phyloP scores from a whole-genome alignment of 345 rosid genomes.

The Linum lewisii region DNA sequence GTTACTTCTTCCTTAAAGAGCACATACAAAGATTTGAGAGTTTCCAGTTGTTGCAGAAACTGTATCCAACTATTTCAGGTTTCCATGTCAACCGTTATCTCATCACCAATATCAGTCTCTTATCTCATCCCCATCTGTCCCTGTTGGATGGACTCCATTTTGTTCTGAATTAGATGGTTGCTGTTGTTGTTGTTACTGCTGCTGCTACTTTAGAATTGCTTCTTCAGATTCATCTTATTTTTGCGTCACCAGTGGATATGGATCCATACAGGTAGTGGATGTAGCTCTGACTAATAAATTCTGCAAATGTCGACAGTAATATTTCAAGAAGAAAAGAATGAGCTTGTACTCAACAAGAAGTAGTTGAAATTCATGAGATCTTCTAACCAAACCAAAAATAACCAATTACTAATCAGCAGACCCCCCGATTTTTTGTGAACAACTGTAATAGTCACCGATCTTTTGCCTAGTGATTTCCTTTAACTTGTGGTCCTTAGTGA shows the following conservation, averaged over 20 bases:
- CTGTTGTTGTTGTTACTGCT: too few relatives aligned
- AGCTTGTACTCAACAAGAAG: neutral
- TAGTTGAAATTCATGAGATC: too few relatives aligned
- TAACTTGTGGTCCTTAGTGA: too few relatives aligned
- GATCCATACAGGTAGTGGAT: too few relatives aligned
- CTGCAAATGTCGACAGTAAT: neutral
- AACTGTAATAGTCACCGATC: too few relatives aligned
- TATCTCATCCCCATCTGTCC: neutral
- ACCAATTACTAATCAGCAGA: too few relatives aligned
- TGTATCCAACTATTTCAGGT: neutral
- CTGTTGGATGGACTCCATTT: neutral
- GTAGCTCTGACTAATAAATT: neutral
- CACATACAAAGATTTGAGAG: neutral
- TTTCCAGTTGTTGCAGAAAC: neutral
- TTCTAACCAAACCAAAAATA: too few relatives aligned
- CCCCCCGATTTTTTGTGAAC: too few relatives aligned
- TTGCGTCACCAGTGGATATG: neutral
- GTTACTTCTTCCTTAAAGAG: too few relatives aligned
- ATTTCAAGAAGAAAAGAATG: neutral
- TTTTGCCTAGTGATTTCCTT: too few relatives aligned
- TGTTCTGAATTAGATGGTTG: neutral
- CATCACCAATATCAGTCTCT: slow-evolving; percentile 1
- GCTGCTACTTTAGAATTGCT: neutral
- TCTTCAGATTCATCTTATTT: neutral
- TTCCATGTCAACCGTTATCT: slow-evolving; percentile 1